phyloP scores from a whole-genome alignment of 2,329 filamentous ascomycete genomes.

The Leptodontidium sp. region DNA sequence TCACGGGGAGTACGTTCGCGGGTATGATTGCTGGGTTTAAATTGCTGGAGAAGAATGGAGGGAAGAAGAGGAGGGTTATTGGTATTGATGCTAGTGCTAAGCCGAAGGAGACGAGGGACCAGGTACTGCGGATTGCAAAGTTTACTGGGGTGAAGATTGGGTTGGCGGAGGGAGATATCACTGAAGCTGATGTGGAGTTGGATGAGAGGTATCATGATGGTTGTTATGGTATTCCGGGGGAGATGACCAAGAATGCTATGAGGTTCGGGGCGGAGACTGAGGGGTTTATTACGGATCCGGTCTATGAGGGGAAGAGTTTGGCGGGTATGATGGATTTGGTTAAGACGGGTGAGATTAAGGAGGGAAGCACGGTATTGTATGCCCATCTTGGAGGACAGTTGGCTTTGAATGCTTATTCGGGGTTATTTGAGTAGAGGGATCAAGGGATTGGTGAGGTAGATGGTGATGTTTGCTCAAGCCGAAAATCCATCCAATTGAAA shows the following conservation, averaged over 20 bases:
- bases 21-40: constrained; percentile 80
- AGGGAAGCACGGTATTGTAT: constrained; percentile 72
- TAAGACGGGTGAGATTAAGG: constrained; percentile 63
- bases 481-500: neutral
- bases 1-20: constrained; percentile 74
- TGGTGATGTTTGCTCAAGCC: neutral
- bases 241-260: constrained; percentile 72
- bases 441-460: neutral
- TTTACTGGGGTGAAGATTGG: constrained; percentile 71
- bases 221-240: constrained; percentile 72
- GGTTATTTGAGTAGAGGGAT: constrained; percentile 26
- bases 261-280: constrained; percentile 73
- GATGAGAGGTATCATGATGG: constrained; percentile 73
- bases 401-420: constrained; percentile 70
- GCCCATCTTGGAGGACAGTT: constrained; percentile 76
- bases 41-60: constrained; percentile 60
- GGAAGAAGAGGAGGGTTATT: constrained; percentile 62
- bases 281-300: constrained; percentile 77
- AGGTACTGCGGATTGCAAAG: constrained; percentile 72
- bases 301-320: constrained; percentile 80
- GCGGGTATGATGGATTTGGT: constrained; percentile 76
- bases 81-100: constrained; percentile 73
- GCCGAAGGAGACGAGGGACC: constrained; percentile 66
- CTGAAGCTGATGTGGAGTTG: constrained; percentile 67
- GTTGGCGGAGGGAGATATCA: constrained; percentile 65